Base-by-base conservation (phyloP, 495 filamentous ascomycete genomes). In the Staphylotrichum longicolle region DNA sequence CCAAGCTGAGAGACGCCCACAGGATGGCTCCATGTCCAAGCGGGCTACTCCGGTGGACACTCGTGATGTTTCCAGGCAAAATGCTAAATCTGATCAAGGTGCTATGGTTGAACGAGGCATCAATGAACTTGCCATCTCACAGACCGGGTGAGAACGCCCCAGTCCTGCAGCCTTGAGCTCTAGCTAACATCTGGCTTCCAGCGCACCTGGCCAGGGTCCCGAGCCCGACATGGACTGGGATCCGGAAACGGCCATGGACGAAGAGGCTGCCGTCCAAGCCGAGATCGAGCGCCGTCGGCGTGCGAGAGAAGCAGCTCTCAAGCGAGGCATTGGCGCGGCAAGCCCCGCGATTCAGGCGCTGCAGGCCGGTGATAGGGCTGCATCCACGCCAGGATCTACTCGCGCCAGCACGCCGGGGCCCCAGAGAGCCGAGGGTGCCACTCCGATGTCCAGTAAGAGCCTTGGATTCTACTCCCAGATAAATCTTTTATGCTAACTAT, bases 251-350 rank as follows among this genome's bases (percentile, higher is more conserved):
- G 77, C 82, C 35, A 67, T 91, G 61, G 88, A 96, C 68, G 88
- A 95, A 79, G 88, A 72, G 54, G 70, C 68, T 11, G 63, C 56
- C 12, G 67, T 65, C 15, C 63, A 86, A 57, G 82, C 86, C 55
- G 80, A 91, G 66, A 86, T 96, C 65, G 90, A 96, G 72, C 88
- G 93, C 69, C 89, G 93, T 54, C 88, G 91, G 10, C 91, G 88
- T 65, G 85, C 88, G 49, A 87, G 94, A 63, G 92, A 96, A 77
- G 92, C 91, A 33, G 90, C 96, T 66, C 86, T 90, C 70, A 90
- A 70, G 48, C 66, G 91, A 65, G 94, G 89, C 72, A 87, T 92
- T 68, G 84, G 85, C 70, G 84, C 83, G 49, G 82, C 86, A 54
- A 88, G 86, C 7, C 89, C 89, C 5, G 77, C 95, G 64, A 84